Evolutionary conservation across 75 land plant genomes (phyloP).

Genomic region (Pinus taeda): DNA sequence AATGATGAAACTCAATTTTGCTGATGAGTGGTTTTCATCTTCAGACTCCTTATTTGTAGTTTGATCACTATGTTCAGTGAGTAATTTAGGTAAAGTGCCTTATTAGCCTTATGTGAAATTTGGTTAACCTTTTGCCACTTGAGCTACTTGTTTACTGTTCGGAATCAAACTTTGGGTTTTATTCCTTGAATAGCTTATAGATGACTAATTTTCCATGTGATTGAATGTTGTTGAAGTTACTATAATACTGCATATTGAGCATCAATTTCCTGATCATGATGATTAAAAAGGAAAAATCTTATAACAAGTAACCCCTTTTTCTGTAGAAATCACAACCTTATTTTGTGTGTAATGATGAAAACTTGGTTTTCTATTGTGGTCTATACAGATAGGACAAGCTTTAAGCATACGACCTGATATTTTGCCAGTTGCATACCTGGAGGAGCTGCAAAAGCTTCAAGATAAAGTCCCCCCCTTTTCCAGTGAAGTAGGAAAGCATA

Average conservation of each 20-base stretch:
- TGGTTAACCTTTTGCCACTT: not conserved
- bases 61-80: too few relatives aligned
- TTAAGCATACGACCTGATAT: constrained; percentile 53
- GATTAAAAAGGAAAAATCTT: not conserved
- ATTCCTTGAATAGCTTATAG: not conserved
- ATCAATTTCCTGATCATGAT: not conserved
- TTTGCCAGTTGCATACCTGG: constrained; percentile 34
- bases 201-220: not conserved
- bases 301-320: not conserved
- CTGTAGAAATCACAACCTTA: constrained; percentile 4
- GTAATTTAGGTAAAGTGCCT: not conserved
- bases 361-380: not conserved
- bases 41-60: not conserved
- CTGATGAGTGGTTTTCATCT: not conserved
- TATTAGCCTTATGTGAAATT: not conserved
- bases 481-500: constrained; percentile 23
- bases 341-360: not conserved
- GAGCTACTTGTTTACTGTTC: not conserved
- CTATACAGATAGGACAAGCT: constrained; percentile 46
- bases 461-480: constrained; percentile 45
- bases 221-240: not conserved
- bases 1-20: not conserved
- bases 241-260: not conserved
- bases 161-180: not conserved
- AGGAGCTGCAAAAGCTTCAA: constrained; percentile 49